Base-by-base conservation (phyloP, 805 yeast genomes). In the Maudiozyma saulgeensis region DNA sequence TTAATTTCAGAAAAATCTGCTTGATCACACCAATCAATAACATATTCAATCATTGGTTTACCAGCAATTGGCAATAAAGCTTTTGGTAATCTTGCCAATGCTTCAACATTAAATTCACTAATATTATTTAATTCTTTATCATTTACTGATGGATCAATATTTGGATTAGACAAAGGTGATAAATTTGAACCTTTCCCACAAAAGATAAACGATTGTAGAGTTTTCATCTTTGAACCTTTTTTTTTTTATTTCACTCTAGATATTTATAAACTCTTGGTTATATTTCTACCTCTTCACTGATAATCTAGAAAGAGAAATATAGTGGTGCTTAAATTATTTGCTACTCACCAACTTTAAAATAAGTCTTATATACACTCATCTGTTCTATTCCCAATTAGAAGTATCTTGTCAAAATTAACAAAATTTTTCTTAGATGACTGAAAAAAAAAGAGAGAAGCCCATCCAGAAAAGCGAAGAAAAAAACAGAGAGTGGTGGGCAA, bases 21-120 rank as follows among this genome's bases (percentile, higher is more conserved):
- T 61, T 76, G 75, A 60, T 82, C 89, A 72, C 98, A 90, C 98
- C 98, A 93, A 57, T 85, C 90, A 35, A 93, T 72, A 2, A 85
- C 95, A 62, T 87, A 85, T 59, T 82, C 83, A 41, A 93, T 71
- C 88, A 93, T 82, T 13, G 96, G 95, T 59, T 78, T 78, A 64
- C 90, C 90, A 7, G 93, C 98, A 35, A 93, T 74, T 2, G 98
- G 98, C 42, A 95, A 68, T 45, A 90, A 70, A 0, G 97, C 95
- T 69, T 93, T 93, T 8, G 95, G 78, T 6, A 77, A 63, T 16
- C 93, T 46, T 13, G 51, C 45, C 6, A 32, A 26, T 13, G 31
- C 19, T 13, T 35, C 44, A 5, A 43, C 19, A 15, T 39, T 41
- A 12, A 16, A 12, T 12, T 28, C 46, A 6, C 7, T 26, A 4